These are phyloP conservation scores for Thalassiosira exigua DNA, from an alignment of 352 stramenopile species.

Conservation along the genomic window DNA sequence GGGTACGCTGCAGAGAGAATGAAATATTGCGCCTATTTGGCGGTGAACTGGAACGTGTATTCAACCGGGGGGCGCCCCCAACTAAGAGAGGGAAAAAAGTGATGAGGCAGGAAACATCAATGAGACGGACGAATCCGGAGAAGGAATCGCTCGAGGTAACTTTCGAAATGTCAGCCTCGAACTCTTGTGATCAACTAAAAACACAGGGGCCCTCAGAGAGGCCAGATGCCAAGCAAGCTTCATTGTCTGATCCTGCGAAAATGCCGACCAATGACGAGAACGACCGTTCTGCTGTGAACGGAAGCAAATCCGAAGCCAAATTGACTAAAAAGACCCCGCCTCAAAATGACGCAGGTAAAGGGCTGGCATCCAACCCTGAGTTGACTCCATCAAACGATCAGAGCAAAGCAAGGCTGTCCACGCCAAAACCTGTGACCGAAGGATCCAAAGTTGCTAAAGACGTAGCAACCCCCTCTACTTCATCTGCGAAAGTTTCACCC, in stretches of 20 bases:
- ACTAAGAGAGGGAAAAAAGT: conserved; percentile 6
- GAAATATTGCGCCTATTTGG: conserved; percentile 31
- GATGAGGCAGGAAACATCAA: neutral
- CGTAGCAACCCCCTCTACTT: no score
- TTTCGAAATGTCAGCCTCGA: no score
- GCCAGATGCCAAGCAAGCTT: neutral
- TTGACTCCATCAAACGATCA: neutral
- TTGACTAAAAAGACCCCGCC: neutral
- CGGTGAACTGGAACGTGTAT: conserved; percentile 14
- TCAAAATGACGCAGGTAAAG: neutral
- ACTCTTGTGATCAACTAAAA: no score
- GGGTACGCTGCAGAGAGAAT: conserved; percentile 36
- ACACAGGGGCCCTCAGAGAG: neutral
- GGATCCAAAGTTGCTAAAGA: no score
- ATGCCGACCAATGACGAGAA: conserved; percentile 4
- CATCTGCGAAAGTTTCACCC: no score
- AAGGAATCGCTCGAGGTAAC: no score
- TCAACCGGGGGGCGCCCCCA: neutral
- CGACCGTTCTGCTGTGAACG: neutral
- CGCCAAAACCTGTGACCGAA: neutral
- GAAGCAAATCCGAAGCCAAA: neutral
- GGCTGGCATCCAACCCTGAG: neutral
- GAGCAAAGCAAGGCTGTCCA: neutral
- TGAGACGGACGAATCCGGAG: no score
- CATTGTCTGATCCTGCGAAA: conserved; percentile 1